Base-by-base conservation (phyloP, 1,284 basidiomycete genomes). In the Malassezia dermatis region DNA sequence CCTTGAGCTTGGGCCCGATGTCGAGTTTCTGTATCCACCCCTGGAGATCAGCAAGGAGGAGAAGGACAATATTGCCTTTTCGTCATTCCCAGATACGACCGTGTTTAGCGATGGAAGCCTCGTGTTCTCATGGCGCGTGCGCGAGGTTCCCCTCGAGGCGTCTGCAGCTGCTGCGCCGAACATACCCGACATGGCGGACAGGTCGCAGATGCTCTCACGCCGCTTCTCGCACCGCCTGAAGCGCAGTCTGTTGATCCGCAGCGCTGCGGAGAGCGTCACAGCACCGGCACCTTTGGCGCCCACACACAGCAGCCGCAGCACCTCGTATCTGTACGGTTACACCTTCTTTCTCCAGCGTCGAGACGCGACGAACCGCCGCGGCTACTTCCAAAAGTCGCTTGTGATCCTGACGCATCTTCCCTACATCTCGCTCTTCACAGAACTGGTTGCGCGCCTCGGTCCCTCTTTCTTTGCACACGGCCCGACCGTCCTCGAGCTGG, bases 21-120 rank as follows among this genome's bases (percentile, higher is more conserved):
- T 94, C 19, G 82, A 84, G 61, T 82, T 83, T 49, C 78, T 84
- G 60, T 86, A 81, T 69, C 88, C 82, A 44, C 81, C 79, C 6
- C 77, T 82, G 24, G 78, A 76, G 61, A 78, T 93, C 56, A 81
- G 78, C 48, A 80, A 79, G 61, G 78, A 77, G 35, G 88, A 86
- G 75, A 80, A 78, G 59, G 86, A 86, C 63, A 94, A 91, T 67
- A 85, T 94, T 34, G 89, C 90, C 5, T 96, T 96, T 76, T 89
- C 88, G 0, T 84, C 89, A 0, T 90, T 98, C 68, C 93, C 93
- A 0, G 91, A 95, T 68, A 90, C 88, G 10, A 63, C 71, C 5
- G 73, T 74, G 41, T 74, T 73, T 40, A 67, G 68, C 28, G 62
- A 67, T 43, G 71, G 71, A 27, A 62, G 47, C 21, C 56, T 62